Conservation (phyloP, 2,329 filamentous ascomycete genomes). For the Verticillium isaacii region DNA sequence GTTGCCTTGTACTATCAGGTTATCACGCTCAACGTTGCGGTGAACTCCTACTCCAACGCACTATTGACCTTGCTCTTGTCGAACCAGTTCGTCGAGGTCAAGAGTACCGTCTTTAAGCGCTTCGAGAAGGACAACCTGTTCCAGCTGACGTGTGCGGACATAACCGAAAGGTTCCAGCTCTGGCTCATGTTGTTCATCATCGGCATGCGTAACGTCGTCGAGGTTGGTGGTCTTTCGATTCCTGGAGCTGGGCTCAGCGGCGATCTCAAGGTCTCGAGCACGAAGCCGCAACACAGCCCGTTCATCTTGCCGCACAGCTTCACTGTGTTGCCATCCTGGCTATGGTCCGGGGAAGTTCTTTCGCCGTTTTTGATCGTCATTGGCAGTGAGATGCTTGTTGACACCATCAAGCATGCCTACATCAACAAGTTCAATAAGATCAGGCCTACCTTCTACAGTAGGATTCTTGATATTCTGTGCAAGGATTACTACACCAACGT, state of each 20-base stretch:
- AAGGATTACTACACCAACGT: constrained; percentile 98
- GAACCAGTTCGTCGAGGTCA: constrained; percentile 99
- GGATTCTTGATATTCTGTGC: constrained; percentile 87
- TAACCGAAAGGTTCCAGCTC: constrained; percentile 94
- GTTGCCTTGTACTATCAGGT: constrained; percentile 94
- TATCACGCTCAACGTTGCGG: constrained; percentile 94
- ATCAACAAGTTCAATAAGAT: constrained; percentile 99
- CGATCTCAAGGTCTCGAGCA: constrained; percentile 46
- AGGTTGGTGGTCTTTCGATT: constrained; percentile 79
- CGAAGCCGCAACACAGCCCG: constrained; percentile 57
- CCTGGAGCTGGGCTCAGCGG: constrained; percentile 46
- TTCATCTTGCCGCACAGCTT: constrained; percentile 88
- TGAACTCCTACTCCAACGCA: constrained; percentile 97
- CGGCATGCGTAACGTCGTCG: constrained; percentile 90
- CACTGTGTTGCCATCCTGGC: constrained; percentile 78
- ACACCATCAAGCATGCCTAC: constrained; percentile 96
- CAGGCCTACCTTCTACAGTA: constrained; percentile 81
- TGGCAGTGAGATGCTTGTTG: constrained; percentile 93
- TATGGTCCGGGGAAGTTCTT: constrained; percentile 75
- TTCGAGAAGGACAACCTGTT: constrained; percentile 98
- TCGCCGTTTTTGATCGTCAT: constrained; percentile 92
- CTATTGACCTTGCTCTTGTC: constrained; percentile 87
- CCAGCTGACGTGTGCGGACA: constrained; percentile 91
- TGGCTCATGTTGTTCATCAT: constrained; percentile 98
- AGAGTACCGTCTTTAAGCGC: constrained; percentile 96